Base-by-base conservation (phyloP, 352 stramenopile genomes). In the Plasmopara viticola region DNA sequence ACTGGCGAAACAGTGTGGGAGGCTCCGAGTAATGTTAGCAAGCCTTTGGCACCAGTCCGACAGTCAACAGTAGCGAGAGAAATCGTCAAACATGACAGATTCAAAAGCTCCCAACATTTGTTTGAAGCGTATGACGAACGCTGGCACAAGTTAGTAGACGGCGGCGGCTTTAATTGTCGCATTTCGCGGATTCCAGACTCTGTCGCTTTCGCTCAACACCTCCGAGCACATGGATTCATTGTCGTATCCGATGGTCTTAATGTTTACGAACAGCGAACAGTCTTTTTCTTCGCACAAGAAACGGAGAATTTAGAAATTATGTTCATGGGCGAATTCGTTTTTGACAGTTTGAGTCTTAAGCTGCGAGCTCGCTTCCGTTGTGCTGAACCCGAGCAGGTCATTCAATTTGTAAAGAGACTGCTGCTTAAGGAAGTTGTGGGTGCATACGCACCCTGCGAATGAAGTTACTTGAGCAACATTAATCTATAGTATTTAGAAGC, bases 371-470 rank as follows among this genome's bases (percentile, higher is more conserved):
- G 61, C 39, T 90, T 90, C 33, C 74, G 78, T 5, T 87, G 75
- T 44, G 45, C 51, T 17, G 66, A 82, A 9, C 51, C 67, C 6
- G 72, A 86, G 15, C 68, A 68, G 18, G 82, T 89, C 44, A 70
- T 87, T 18, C 52, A 60, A 10, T 84, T 78, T 53, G 74, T 90
- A 2, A 86, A 84, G 59, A 77, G 72, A 38, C 62, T 90, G 30
- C 78, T 86, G 48, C 78, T 90, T 43, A 88, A 87, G 49, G 69
- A 84, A 31, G 77, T 90, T 28, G 76, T 90, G 18, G 78, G 82
- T 2, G 61, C 72, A 7, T 88, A 88, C 53, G 58, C 73, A 28
- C 74, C 74, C 13, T 85, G 76, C 44, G 72, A 85, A 10, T 79
- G 33, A 58, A 69, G 15, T 12, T 20, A 48, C 10, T 56, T 53